Evolutionary conservation across 257 asterid genomes (phyloP), one percentile per base, ranked within the genome.

Genomic region (Apocynum venetum): DNA sequence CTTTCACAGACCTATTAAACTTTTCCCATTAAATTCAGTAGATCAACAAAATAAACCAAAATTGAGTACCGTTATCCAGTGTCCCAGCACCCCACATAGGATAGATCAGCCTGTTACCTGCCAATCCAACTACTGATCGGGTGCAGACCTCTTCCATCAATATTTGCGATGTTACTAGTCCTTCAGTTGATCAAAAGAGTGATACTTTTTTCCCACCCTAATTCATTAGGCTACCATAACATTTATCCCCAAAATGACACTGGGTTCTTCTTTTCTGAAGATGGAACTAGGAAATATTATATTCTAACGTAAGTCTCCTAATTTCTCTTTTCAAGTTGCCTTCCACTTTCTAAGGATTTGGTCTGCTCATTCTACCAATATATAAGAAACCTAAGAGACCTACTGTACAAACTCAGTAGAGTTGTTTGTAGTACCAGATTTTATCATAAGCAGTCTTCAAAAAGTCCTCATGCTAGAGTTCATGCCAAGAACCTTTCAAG

Each of bases 131-230:
- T 53, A 53, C 59, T 15, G n/a, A 53, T 6, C 14, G 53, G 53
- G 12, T 6, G 14, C 20, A 49, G 11, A 15, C 1, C 6, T 60
- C 67, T 31, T 8, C 55, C 35, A 69, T 44, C 55, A n/a, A 46
- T 46, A 20, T 38, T 31, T 40, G 25, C 48, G 60, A 71, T 25
- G 66, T n/a, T 41, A 15, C 66, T 60, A 60, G 41, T 9, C 66
- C 19, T 71, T 48, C 17, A 71, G 47, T 63, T 48, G 63, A 51
- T n/a, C 63, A 71, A 48, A 71, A 48, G 74, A 25, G 48, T 25
- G 69, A 40, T 35, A 63, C 69, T 71, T 31, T 51, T 31, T 51
- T 6, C 35, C 59, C 8, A 72, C 25, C 66, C 11, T 5, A 53
- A 51, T 56, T 35, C 48, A 72, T 19, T 57, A 60, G 59, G 14